Conservation (phyloP, 306 rosid species). For the Neltuma alba region DNA sequence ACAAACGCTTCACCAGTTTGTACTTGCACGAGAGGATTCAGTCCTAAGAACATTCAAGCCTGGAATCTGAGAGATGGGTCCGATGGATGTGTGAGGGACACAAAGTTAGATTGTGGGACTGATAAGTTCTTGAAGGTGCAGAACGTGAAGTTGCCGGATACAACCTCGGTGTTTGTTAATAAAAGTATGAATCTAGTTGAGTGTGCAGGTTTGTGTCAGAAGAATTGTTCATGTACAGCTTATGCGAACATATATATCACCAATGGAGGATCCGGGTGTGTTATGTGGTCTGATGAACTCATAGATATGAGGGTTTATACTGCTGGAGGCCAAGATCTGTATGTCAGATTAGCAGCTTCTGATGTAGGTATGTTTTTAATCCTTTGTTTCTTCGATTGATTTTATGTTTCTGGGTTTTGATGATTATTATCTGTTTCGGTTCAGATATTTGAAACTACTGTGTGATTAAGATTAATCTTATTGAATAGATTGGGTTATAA, state of each 20-base stretch:
- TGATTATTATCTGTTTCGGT: not conserved
- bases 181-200: constrained; percentile 41
- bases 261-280: constrained; percentile 73
- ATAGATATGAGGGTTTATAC: constrained; percentile 52
- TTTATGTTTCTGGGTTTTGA: not conserved
- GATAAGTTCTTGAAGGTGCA: constrained; percentile 46
- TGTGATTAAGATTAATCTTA: not conserved
- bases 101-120: constrained; percentile 42
- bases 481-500: too few species aligned
- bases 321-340: constrained; percentile 57
- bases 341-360: constrained; percentile 69
- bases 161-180: constrained; percentile 49
- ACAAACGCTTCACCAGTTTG: constrained; percentile 69
- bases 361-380: constrained; percentile 55
- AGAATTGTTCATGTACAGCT: constrained; percentile 69
- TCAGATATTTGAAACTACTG: not conserved
- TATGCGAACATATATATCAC: constrained; percentile 49
- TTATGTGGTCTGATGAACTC: constrained; percentile 58
- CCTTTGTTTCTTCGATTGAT: not conserved
- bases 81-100: constrained; percentile 71
- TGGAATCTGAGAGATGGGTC: constrained; percentile 78
- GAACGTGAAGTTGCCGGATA: constrained; percentile 69
- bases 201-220: constrained; percentile 48
- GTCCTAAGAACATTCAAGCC: constrained; percentile 52
- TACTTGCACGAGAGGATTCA: constrained; percentile 57